Conservation (phyloP, 225 moss, liverwort and hornwort genomes). For the Anthoceros angustus region DNA sequence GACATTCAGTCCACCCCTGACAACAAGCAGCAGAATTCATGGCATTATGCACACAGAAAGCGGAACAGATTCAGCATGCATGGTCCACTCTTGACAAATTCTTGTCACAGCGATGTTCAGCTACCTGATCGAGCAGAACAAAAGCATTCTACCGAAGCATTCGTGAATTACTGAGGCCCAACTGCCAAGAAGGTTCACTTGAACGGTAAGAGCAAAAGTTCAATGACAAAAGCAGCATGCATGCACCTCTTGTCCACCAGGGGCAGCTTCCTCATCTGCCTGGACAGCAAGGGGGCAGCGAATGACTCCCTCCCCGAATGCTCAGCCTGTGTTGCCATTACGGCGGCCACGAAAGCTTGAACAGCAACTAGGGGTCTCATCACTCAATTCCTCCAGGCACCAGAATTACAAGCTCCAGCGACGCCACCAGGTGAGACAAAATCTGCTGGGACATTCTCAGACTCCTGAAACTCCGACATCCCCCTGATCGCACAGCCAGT, state of each 20-base stretch:
- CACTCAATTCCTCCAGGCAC: too few relatives aligned
- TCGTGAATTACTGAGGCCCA: neutral
- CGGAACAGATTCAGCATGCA: neutral
- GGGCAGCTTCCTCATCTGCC: slow-evolving; percentile 13
- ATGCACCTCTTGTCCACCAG: slow-evolving; percentile 22
- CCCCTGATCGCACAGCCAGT: too few relatives aligned
- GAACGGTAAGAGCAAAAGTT: neutral
- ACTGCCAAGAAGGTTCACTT: neutral
- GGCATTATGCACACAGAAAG: neutral
- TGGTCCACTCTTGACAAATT: neutral
- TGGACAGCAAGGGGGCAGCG: neutral
- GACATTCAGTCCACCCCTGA: slow-evolving; percentile 85
- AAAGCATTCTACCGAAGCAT: neutral
- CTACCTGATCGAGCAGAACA: neutral
- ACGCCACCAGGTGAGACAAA: too few relatives aligned
- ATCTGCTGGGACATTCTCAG: too few relatives aligned
- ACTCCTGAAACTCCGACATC: too few relatives aligned
- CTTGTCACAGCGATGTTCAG: neutral
- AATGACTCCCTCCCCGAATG: neutral
- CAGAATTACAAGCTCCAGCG: too few relatives aligned
- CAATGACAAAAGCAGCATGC: neutral
- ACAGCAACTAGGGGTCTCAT: too few relatives aligned
- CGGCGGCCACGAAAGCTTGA: too few relatives aligned
- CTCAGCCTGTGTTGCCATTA: too few relatives aligned
- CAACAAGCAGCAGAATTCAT: neutral